These are phyloP conservation scores for Dendrobium nobile DNA, from an alignment of 106 monocot genomes.

Conservation along the genomic window DNA sequence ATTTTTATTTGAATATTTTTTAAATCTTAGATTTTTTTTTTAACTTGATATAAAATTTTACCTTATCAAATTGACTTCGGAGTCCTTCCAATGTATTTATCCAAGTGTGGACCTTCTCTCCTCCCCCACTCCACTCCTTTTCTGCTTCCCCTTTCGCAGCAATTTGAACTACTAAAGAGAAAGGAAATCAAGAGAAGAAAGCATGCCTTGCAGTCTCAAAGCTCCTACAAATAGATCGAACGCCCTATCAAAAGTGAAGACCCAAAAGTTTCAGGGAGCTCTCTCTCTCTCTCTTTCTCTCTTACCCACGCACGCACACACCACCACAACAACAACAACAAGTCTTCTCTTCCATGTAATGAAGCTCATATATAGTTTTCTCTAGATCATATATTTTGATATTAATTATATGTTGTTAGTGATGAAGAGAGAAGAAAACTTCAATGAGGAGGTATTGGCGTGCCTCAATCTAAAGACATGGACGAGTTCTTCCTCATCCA, in stretches of 20 bases:
- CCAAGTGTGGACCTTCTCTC: not conserved
- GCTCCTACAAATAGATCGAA: not conserved
- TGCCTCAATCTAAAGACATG: constrained; percentile 15
- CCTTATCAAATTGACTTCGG: too few species aligned
- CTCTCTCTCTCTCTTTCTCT: not conserved
- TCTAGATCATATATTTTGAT: too few species aligned
- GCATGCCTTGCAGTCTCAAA: not conserved
- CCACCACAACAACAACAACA: not conserved
- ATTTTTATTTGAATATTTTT: too few species aligned
- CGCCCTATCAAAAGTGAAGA: not conserved
- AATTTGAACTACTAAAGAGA: not conserved
- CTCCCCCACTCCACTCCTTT: not conserved
- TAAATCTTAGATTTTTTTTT: too few species aligned
- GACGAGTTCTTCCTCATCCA: constrained; percentile 1
- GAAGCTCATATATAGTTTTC: not conserved
- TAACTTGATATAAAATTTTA: too few species aligned
- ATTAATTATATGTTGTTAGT: too few species aligned
- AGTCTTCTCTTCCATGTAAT: too few species aligned
- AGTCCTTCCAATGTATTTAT: not conserved
- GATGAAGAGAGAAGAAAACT: not conserved
- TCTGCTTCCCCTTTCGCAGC: not conserved
- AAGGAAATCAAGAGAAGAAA: not conserved
- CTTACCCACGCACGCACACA: not conserved
- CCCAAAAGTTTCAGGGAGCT: not conserved
- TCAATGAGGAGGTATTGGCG: constrained; percentile 11